phyloP scores from a whole-genome alignment of 2,329 filamentous ascomycete genomes.

The Epichloe hybrida region DNA sequence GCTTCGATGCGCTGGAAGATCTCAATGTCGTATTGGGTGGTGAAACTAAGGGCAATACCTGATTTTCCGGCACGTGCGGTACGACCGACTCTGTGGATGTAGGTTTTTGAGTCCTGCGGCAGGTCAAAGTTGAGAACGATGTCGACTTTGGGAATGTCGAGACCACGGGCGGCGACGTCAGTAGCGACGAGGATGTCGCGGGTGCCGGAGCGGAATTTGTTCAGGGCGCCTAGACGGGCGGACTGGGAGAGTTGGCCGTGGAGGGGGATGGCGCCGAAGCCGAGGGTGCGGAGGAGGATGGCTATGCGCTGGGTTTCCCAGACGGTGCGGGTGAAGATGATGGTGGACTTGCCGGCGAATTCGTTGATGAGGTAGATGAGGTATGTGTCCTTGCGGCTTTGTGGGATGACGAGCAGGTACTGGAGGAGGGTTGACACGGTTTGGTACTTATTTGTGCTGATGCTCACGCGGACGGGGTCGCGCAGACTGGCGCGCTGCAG shows the following conservation, averaged over 20 bases:
- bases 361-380: conserved; percentile 79
- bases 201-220: conserved; percentile 74
- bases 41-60: conserved; percentile 65
- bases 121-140: conserved; percentile 78
- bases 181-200: conserved; percentile 83
- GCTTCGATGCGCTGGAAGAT: conserved; percentile 71
- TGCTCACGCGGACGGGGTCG: conserved; percentile 71
- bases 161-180: conserved; percentile 82
- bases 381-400: conserved; percentile 80
- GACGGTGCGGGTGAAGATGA: conserved; percentile 86
- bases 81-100: conserved; percentile 78
- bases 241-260: conserved; percentile 88
- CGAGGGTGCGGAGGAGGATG: conserved; percentile 69
- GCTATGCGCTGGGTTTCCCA: conserved; percentile 79
- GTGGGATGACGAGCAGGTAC: conserved; percentile 74
- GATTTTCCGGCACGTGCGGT: conserved; percentile 79
- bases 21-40: conserved; percentile 80
- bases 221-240: conserved; percentile 70
- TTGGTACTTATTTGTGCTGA: conserved; percentile 75
- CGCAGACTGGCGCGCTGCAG: conserved; percentile 79
- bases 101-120: conserved; percentile 76
- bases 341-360: conserved; percentile 69
- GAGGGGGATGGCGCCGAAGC: conserved; percentile 81
- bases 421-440: conserved; percentile 83
- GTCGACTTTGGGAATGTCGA: conserved; percentile 88